Evolutionary conservation across 768 basidiomycete species (phyloP).

Genomic region (Boletus vinaceobasis): DNA sequence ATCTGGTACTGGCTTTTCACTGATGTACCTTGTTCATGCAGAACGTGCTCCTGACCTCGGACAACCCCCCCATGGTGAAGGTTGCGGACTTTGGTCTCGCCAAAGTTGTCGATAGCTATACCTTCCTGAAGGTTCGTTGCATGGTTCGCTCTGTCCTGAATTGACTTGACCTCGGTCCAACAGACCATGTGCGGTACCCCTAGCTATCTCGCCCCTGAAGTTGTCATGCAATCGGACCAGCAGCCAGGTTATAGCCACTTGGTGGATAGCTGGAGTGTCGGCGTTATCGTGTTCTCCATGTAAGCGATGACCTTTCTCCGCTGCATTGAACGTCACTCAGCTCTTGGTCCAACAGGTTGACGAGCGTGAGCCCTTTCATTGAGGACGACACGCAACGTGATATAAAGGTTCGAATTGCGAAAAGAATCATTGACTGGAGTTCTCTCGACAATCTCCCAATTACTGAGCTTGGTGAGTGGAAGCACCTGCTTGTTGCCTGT

Average conservation of each 20-base stretch:
- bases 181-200: slow-evolving; percentile 97
- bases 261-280: slow-evolving; percentile 96
- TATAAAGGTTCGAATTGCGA: slow-evolving; percentile 57
- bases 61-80: slow-evolving; percentile 70
- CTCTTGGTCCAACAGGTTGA: slow-evolving; percentile 50
- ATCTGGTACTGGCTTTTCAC: slow-evolving; percentile 1
- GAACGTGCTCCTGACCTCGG: slow-evolving; percentile 81
- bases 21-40: slow-evolving; percentile 24
- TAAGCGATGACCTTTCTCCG: slow-evolving; percentile 34
- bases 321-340: background rate
- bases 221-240: slow-evolving; percentile 59
- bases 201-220: slow-evolving; percentile 89
- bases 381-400: slow-evolving; percentile 64
- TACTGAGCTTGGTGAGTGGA: slow-evolving; percentile 45
- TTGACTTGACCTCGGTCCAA: background rate
- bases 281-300: slow-evolving; percentile 93
- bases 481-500: background rate
- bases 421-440: slow-evolving; percentile 61
- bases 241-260: slow-evolving; percentile 75
- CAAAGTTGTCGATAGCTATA: slow-evolving; percentile 79
- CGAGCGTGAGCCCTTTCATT: slow-evolving; percentile 74
- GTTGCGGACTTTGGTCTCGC: slow-evolving; percentile 97
- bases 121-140: slow-evolving; percentile 64
- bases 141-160: background rate
- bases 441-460: slow-evolving; percentile 40